Base-by-base conservation (phyloP, 1,139 yeast genomes). In the Geotrichum macrosporum region DNA sequence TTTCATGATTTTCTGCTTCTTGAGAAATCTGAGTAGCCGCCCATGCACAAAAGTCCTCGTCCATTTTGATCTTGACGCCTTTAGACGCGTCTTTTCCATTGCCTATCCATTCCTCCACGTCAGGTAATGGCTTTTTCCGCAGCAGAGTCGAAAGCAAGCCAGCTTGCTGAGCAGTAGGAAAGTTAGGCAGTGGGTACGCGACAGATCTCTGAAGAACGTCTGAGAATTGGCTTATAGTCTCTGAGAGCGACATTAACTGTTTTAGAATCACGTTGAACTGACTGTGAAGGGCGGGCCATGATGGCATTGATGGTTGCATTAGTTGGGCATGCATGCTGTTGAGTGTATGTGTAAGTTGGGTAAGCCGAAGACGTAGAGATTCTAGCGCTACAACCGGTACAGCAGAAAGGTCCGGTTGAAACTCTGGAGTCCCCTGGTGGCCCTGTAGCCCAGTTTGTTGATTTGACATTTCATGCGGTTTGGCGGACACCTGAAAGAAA, bases 51-150 rank as follows among this genome's bases (percentile, higher is more conserved):
- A 53, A 59, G 13, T 47, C 50, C 35, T 47, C 50, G 15, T 47
- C 50, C 35, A 32, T 27, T 18, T 42, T 47, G 13, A 47, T 47
- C 24, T 41, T 41, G 22, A 47, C 44, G 13, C 38, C 46, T 12
- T 10, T 18, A 12, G 46, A 31, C n/a, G 35, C 44, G 22, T 32
- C 29, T 9, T 21, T 32, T 1, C 49, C 88, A 16, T 72, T 71
- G 15, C 74, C 73, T 13, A 87, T 77, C 97, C 96, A 88, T 40
- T 80, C 85, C 48, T 81, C 87, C 1, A 89, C 95, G 56, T 88
- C 96, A 0, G 97, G 97, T 12, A 85, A 70, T 42, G 84, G 81
- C 62, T 89, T 89, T 63, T 88, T 92, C 50, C 97, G 74, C 52
- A 92, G 67, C 53, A 92, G 70, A 0, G 96, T 87, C 0, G 94